phyloP scores from a whole-genome alignment of 352 stramenopile species.

The Phytophthora tubulina region DNA sequence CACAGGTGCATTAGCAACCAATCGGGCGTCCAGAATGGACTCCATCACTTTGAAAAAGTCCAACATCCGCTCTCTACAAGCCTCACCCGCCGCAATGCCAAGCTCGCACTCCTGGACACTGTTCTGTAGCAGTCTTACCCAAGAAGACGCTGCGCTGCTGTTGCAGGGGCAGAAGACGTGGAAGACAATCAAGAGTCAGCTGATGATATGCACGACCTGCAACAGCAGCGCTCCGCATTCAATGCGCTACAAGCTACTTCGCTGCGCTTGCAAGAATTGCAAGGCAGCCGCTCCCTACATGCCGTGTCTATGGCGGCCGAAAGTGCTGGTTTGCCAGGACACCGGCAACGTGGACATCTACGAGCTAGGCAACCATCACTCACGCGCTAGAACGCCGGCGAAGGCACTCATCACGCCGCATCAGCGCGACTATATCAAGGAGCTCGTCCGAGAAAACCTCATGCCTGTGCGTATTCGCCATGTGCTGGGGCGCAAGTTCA shows the following conservation, averaged over 20 bases:
- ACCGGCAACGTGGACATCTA: background rate
- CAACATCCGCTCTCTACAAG: too few species aligned
- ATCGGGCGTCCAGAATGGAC: too few species aligned
- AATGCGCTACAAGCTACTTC: conserved; percentile 17
- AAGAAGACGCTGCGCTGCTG: conserved; percentile 12
- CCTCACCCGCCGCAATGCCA: too few species aligned
- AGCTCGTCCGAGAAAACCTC: conserved; percentile 10
- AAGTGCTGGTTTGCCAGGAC: conserved; percentile 19
- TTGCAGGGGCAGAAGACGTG: conserved; percentile 14
- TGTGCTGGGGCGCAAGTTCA: conserved; percentile 9
- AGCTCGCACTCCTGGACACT: conserved; percentile 14
- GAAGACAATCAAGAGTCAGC: conserved; percentile 18
- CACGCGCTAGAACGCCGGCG: background rate
- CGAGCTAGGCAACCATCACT: conserved; percentile 8
- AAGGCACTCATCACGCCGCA: background rate
- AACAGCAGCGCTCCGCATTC: conserved; percentile 4
- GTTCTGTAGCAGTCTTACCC: conserved; percentile 9
- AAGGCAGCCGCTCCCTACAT: background rate
- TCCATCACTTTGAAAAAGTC: background rate
- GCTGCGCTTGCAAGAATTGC: conserved; percentile 18
- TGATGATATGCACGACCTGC: conserved; percentile 15
- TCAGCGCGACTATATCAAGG: conserved; percentile 19
- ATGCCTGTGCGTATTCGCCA: conserved; percentile 18
- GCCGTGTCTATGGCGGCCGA: conserved; percentile 7
- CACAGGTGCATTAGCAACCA: too few species aligned